Evolutionary conservation across 768 basidiomycete genomes (phyloP), one percentile per base, ranked within the genome.

Genomic region (Nidularia pulvinata): DNA sequence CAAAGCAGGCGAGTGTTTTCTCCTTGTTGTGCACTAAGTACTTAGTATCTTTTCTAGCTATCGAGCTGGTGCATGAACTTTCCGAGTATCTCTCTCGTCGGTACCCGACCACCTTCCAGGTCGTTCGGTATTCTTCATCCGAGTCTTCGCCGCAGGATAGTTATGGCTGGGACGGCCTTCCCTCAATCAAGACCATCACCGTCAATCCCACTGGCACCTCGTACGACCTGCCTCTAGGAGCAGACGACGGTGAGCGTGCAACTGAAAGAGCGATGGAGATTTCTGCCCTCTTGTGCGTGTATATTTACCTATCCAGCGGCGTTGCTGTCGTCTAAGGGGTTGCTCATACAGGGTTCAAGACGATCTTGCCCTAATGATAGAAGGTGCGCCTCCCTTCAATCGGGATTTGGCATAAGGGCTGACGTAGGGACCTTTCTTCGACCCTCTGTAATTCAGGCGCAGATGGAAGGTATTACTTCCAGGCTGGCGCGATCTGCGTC

Each of bases 381-480:
- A 85, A 78, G 83, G 82, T 79, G 48, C 36, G 59, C 53, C 22
- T 14, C 7, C 16, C 11, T 33, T 9, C 42, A 33, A 50, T 25
- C 13, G 48, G 49, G 7, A 10, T 10, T 10, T 39, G 37, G 19
- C 19, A 16, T 39, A 16, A 39, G 10, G 37, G 16, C 16, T 16
- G 37, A 39, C 16, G 16, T 39, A 10, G 10, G 37, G 37, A 16
- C 16, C 16, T 39, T 39, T 19, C 19, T 19, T 19, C 19, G 19
- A 19, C 19, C 19, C 19, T 19, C 19, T 19, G 19, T 19, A 19
- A 9, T 25, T 34, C 63, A 85, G 86, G 86, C 49, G 65, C 72
- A 19, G 86, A 92, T 52, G 88, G 89, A 42, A 74, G 75, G 55
- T 88, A 89, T 57, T 86, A 89, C 63, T 83, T 92, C 59, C 89